phyloP scores from a whole-genome alignment of 306 rosid genomes.

The Begonia fuchsioides region DNA sequence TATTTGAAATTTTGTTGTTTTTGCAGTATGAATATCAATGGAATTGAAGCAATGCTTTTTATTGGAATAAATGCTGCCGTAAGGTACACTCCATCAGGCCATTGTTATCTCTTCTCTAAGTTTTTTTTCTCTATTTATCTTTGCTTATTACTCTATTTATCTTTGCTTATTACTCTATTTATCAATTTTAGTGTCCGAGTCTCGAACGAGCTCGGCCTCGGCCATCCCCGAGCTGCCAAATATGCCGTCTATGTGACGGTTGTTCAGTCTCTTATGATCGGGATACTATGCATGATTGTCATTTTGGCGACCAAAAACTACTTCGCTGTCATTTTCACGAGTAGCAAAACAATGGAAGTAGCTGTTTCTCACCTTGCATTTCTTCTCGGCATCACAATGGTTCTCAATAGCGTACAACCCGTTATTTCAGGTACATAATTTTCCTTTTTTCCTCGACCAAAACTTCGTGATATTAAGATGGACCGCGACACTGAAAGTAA shows the following conservation, averaged over 20 bases:
- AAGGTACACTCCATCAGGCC: slow-evolving; percentile 1
- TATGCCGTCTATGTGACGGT: slow-evolving; percentile 21
- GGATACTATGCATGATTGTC: slow-evolving; percentile 11
- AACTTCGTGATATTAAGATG: too few relatives aligned
- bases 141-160: too few relatives aligned
- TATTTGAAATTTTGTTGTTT: neutral
- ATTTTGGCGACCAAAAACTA: slow-evolving; percentile 6
- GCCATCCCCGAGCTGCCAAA: slow-evolving; percentile 32
- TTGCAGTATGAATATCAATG: slow-evolving; percentile 10
- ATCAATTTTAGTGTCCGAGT: slow-evolving; percentile 27
- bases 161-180: too few relatives aligned
- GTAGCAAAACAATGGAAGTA: slow-evolving; percentile 1
- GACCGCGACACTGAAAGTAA: too few relatives aligned
- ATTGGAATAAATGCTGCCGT: slow-evolving; percentile 5
- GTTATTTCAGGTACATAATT: slow-evolving; percentile 18
- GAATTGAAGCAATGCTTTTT: slow-evolving; percentile 6
- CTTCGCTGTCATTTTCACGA: slow-evolving; percentile 10
- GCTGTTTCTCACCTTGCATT: slow-evolving; percentile 8
- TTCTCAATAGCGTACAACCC: slow-evolving; percentile 6
- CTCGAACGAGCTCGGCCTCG: slow-evolving; percentile 30
- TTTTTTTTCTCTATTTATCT: too few relatives aligned
- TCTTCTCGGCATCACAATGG: slow-evolving; percentile 7
- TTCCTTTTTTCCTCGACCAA: neutral
- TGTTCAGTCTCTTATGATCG: slow-evolving; percentile 18
- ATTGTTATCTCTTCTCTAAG: too few relatives aligned